Percentiles rank a stretch among this genome's conserved stretches.
phyloP scores from a whole-genome alignment of 257 asterid species.

The Echium plantagineum region DNA sequence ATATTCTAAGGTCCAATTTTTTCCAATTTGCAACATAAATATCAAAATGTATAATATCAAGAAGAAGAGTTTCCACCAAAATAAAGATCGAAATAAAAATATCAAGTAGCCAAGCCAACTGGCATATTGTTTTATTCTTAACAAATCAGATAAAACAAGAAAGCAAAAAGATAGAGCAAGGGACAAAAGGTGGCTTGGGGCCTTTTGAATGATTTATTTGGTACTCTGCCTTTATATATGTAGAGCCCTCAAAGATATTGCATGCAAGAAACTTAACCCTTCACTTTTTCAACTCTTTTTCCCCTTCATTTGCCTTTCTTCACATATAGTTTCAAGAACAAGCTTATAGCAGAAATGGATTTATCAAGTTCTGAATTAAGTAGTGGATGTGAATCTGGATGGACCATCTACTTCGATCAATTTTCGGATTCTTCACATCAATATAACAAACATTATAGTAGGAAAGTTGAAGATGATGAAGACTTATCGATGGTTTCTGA shows the following conservation, averaged over 20 bases:
- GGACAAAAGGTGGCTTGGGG: conserved; percentile 52
- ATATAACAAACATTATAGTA: conserved; percentile 15
- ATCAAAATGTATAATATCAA: no score
- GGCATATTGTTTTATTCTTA: conserved; percentile 32
- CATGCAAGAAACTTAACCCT: conserved; percentile 1
- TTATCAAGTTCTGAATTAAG: conserved; percentile 52
- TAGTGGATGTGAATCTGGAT: conserved; percentile 87
- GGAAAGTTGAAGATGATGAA: conserved; percentile 24
- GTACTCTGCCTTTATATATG: conserved; percentile 25
- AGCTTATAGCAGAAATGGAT: conserved; percentile 27
- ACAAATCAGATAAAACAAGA: conserved; percentile 30
- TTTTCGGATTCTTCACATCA: conserved; percentile 30
- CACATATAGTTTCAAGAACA: background rate
- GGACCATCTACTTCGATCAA: conserved; percentile 82
- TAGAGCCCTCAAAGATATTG: conserved; percentile 16
- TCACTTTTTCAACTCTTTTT: background rate
- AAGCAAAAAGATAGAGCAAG: conserved; percentile 36
- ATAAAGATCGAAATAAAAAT: no score
- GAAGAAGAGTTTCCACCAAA: no score
- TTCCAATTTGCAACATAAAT: no score
- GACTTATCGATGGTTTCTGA: conserved; percentile 82
- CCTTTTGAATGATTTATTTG: conserved; percentile 38
- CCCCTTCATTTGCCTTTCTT: conserved; percentile 6
- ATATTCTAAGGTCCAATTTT: no score
- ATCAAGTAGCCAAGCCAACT: no score